These are phyloP conservation scores for Glycyrrhiza uralensis DNA, from an alignment of 306 rosid genomes.

Conservation along the genomic window DNA sequence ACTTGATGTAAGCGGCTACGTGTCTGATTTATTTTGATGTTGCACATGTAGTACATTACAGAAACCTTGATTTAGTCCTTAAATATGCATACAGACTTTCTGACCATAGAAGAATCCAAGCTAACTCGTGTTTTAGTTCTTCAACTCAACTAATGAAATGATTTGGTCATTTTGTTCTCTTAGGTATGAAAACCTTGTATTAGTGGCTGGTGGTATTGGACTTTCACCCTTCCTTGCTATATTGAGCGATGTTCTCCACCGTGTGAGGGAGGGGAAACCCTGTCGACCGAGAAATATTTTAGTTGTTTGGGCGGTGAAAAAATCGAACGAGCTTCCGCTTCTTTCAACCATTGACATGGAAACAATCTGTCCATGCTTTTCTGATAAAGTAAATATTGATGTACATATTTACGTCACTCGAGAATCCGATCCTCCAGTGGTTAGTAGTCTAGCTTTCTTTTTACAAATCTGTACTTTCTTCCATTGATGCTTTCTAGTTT, in stretches of 20 bases:
- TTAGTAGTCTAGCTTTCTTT: slow-evolving; percentile 40
- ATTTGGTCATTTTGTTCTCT: slow-evolving; percentile 18
- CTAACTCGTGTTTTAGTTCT: background rate
- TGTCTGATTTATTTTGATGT: background rate
- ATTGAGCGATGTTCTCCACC: slow-evolving; percentile 84
- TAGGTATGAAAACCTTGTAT: slow-evolving; percentile 82
- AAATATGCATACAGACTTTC: background rate
- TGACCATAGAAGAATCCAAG: background rate
- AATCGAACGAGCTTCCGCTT: slow-evolving; percentile 74
- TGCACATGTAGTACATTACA: slow-evolving; percentile 1
- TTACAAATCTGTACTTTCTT: background rate
- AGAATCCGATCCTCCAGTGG: slow-evolving; percentile 82
- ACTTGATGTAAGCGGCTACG: slow-evolving; percentile 60
- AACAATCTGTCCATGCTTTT: slow-evolving; percentile 57
- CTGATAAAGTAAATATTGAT: slow-evolving; percentile 55
- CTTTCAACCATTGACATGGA: slow-evolving; percentile 69
- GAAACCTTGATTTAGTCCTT: background rate
- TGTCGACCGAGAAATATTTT: slow-evolving; percentile 61
- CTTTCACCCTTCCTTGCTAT: slow-evolving; percentile 89
- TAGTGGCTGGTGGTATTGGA: slow-evolving; percentile 98
- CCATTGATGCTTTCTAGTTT: background rate
- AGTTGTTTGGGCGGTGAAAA: slow-evolving; percentile 86
- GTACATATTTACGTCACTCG: slow-evolving; percentile 66
- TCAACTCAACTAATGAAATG: slow-evolving; percentile 11
- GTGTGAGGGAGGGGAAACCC: slow-evolving; percentile 63